Evolutionary conservation across 2,329 filamentous ascomycete species (phyloP).

Genomic region (Macrophomina tecta): DNA sequence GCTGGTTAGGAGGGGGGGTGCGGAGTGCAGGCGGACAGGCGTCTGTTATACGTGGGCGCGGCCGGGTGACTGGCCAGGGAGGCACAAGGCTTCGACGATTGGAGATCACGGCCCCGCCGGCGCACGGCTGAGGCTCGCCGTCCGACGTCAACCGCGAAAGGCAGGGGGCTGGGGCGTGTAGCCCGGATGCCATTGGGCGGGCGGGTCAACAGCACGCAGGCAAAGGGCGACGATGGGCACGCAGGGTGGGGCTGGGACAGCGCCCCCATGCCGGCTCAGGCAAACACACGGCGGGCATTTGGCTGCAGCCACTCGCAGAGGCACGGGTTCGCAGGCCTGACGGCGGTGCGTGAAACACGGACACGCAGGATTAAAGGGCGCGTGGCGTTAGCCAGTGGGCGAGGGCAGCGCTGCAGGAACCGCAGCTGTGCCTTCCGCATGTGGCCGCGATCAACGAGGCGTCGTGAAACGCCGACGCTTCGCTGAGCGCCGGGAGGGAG

Average conservation of each 20-base stretch:
- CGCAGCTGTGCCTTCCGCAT: not conserved
- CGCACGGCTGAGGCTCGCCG: constrained; percentile 12
- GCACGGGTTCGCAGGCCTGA: not conserved
- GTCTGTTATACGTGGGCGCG: constrained; percentile 11
- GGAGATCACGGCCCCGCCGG: constrained; percentile 20
- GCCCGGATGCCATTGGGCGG: constrained; percentile 9
- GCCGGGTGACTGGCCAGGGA: constrained; percentile 6
- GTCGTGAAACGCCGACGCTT: constrained; percentile 22
- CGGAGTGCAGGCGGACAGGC: constrained; percentile 21
- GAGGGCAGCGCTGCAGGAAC: constrained; percentile 20
- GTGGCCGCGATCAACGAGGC: constrained; percentile 6
- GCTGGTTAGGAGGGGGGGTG: constrained; percentile 6
- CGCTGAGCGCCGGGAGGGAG: not conserved
- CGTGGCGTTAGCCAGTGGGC: constrained; percentile 9
- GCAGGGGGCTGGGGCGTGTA: constrained; percentile 2
- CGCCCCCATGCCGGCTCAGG: constrained; percentile 9
- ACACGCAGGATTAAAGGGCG: constrained; percentile 19
- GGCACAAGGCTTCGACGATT: constrained; percentile 13
- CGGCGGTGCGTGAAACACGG: constrained; percentile 10
- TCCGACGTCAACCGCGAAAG: not conserved
- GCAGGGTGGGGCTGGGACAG: constrained; percentile 8
- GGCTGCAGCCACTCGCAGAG: not conserved
- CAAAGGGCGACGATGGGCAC: not conserved
- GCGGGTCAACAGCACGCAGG: constrained; percentile 3
- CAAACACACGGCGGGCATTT: constrained; percentile 22